These are phyloP conservation scores for Raffaelea albimanens DNA, from an alignment of 2,329 filamentous ascomycete species.

Conservation along the genomic window DNA sequence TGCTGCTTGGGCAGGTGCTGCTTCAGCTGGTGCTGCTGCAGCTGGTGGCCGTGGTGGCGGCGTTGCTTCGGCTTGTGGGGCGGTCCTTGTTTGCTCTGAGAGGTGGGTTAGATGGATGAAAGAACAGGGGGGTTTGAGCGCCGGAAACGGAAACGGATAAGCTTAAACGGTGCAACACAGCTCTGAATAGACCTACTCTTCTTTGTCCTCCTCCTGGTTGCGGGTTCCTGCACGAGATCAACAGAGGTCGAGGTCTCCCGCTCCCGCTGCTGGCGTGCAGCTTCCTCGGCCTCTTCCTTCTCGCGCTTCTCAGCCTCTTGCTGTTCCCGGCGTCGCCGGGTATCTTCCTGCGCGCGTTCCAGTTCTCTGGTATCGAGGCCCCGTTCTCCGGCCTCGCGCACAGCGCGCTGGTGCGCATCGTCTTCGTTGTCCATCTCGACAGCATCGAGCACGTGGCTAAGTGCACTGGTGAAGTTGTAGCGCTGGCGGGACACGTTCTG, in stretches of 20 bases:
- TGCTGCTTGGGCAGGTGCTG: background rate
- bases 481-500: conserved; percentile 13
- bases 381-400: conserved; percentile 10
- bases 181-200: background rate
- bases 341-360: background rate
- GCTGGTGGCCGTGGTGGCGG: background rate
- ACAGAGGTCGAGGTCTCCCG: background rate
- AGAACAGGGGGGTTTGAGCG: no score
- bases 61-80: background rate
- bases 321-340: background rate
- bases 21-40: no score
- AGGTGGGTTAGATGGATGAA: no score
- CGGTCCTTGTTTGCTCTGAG: background rate
- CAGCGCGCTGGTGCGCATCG: conserved; percentile 10
- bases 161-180: no score
- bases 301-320: background rate
- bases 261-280: background rate
- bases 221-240: background rate
- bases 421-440: conserved; percentile 15
- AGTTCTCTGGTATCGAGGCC: background rate
- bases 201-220: no score
- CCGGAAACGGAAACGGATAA: no score
- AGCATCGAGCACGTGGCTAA: conserved; percentile 11
- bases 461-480: conserved; percentile 14
- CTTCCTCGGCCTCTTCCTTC: background rate